Conservation (phyloP, 805 yeast species). For the Zygosaccharomyces bisporus region DNA sequence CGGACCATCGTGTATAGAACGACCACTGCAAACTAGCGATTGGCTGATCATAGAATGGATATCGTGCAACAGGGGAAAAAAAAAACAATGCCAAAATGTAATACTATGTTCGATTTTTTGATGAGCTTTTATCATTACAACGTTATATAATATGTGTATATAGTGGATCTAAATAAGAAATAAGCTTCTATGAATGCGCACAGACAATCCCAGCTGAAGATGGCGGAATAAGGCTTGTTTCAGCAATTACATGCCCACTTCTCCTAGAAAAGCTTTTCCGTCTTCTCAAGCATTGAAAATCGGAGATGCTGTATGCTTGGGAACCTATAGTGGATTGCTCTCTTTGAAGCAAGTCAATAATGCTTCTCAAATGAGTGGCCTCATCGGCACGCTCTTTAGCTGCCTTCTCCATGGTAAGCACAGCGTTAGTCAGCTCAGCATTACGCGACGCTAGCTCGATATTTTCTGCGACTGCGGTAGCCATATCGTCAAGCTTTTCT, state of each 20-base stretch:
- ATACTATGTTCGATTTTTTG: no score
- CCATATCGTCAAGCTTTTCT: neutral
- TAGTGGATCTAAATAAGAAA: neutral
- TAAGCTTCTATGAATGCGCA: constrained; percentile 1
- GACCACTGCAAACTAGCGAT: no score
- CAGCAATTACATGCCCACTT: neutral
- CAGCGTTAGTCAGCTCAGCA: neutral
- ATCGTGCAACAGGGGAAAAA: no score
- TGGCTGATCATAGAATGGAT: no score
- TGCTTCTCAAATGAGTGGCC: neutral
- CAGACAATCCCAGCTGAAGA: constrained; percentile 2
- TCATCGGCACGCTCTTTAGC: neutral
- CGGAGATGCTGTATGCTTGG: neutral
- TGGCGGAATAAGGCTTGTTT: neutral
- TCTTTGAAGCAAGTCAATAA: constrained; percentile 1
- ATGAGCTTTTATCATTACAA: neutral
- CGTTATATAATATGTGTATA: neutral
- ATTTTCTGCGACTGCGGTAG: neutral
- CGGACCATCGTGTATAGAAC: no score
- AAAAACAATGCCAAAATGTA: no score
- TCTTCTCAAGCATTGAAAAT: neutral
- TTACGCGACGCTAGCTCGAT: neutral
- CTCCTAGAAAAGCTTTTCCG: neutral
- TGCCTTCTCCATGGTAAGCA: neutral
- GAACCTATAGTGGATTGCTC: neutral